Base-by-base conservation (phyloP, 805 yeast genomes). In the Lipomyces orientalis region DNA sequence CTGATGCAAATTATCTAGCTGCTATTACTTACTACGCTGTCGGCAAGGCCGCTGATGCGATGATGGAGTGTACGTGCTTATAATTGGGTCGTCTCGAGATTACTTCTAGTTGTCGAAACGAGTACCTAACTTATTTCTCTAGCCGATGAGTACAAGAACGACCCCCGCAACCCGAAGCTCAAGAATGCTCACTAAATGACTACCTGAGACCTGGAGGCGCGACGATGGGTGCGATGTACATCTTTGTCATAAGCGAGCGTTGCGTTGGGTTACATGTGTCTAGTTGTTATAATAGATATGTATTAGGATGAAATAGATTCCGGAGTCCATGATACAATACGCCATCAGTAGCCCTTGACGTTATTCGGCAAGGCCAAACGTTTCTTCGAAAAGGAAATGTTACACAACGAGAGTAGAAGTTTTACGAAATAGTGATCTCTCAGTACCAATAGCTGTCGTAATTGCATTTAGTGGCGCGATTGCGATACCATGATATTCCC, bases 91-190 rank as follows among this genome's bases (percentile, higher is more conserved):
- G 14, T 1, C n/a, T 35, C 4, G 22, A 14, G n/a, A 46, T 29
- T 34, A n/a, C 12, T 57, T 12, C 55, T 19, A 58, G 1, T 58
- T 31, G 39, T 22, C n/a, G 22, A 10, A 1, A n/a, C 8, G 6
- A 12, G 34, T 22, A 16, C 12, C 55, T 52, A 31, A 25, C 55
- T n/a, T 22, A 16, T 33, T 22, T 35, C 33, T 58, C 10, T 19
- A 71, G 75, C 76, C 69, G 85, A 85, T 73, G 96, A 91, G 81
- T 91, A 88, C 84, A 88, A 90, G 83, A 91, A 91, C 80, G 97
- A 91, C 82, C 97, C 97, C 84, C 90, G 97, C 86, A 90, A 91
- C 84, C 97, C 97, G 81, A 89, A 96, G 84, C 90, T 91, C 54
- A 65, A 69, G 65, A 35, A 35, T 19, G 62, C 22, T 51, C 68